Percentiles rank a stretch among this genome's conserved stretches.
These are phyloP conservation scores for Setaria italica DNA, from an alignment of 202 grass and related monocot species.

Conservation along the genomic window DNA sequence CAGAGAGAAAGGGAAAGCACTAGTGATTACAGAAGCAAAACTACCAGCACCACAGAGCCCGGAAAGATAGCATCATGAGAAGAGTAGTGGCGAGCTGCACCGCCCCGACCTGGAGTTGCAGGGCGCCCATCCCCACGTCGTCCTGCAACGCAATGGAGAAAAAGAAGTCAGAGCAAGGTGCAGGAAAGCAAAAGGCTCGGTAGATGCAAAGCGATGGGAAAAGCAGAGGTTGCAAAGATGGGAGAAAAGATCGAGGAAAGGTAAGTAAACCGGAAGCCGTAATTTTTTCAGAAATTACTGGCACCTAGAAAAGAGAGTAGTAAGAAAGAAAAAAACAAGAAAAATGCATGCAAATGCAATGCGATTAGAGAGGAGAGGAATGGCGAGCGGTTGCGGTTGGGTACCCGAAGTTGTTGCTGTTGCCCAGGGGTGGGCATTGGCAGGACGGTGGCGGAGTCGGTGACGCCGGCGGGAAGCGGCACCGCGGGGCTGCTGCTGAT, in stretches of 20 bases:
- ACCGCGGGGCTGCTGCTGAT: constrained; percentile 90
- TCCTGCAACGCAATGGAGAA: constrained; percentile 35
- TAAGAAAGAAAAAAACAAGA: background rate
- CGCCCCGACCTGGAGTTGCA: constrained; percentile 16
- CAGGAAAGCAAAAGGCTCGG: background rate
- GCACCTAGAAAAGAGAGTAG: background rate
- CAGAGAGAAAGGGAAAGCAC: background rate
- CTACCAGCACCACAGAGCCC: background rate
- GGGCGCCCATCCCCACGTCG: constrained; percentile 45
- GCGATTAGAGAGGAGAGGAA: too few species aligned
- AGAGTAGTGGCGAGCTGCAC: constrained; percentile 38
- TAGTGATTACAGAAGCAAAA: constrained; percentile 38
- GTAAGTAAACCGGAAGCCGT: background rate
- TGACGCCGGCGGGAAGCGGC: constrained; percentile 73
- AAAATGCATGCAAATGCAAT: background rate
- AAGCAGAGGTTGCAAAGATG: constrained; percentile 39
- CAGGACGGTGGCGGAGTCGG: constrained; percentile 76
- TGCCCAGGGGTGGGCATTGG: constrained; percentile 66
- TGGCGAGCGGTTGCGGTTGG: background rate
- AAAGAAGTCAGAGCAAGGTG: constrained; percentile 33
- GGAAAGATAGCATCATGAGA: constrained; percentile 19
- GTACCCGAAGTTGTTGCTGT: constrained; percentile 58
- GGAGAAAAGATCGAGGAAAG: constrained; percentile 3
- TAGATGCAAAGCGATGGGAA: constrained; percentile 3
- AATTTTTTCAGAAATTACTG: background rate